Evolutionary conservation across 2,329 filamentous ascomycete species (phyloP).

Genomic region (Dissoconium aciculare): DNA sequence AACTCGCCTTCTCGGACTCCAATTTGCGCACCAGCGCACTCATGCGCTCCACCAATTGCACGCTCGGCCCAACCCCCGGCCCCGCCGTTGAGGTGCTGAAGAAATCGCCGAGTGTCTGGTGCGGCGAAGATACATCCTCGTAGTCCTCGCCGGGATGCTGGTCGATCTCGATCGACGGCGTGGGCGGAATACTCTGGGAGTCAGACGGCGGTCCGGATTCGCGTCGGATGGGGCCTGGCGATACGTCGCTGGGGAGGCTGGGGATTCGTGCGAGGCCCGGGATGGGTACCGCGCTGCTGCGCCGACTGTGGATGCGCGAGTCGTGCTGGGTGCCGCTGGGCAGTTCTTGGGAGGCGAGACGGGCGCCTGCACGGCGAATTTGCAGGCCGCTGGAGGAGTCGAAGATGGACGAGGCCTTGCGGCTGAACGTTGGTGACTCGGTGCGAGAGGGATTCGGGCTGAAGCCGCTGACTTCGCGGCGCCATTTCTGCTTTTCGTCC

Average conservation of each 20-base stretch:
- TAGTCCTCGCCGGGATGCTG: constrained; percentile 37
- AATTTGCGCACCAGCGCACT: constrained; percentile 80
- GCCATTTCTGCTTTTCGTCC: constrained; percentile 49
- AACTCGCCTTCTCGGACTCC: constrained; percentile 79
- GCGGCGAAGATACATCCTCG: constrained; percentile 45
- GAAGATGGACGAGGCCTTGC: constrained; percentile 25
- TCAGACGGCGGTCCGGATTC: constrained; percentile 31
- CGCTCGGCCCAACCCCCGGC: constrained; percentile 59
- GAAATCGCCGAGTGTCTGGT: constrained; percentile 48
- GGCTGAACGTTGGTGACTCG: constrained; percentile 25
- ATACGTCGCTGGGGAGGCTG: constrained; percentile 12
- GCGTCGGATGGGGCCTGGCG: constrained; percentile 27
- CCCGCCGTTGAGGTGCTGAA: constrained; percentile 55
- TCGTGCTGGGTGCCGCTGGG: constrained; percentile 12
- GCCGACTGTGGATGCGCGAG: constrained; percentile 22
- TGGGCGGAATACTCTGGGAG: constrained; percentile 22
- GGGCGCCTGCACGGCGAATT: constrained; percentile 17
- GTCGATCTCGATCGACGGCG: constrained; percentile 35
- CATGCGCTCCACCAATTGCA: constrained; percentile 93
- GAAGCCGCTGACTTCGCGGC: constrained; percentile 25
- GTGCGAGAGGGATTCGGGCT: constrained; percentile 21
- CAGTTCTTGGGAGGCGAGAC: constrained; percentile 18
- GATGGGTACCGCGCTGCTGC: constrained; percentile 16
- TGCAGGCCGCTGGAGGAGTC: constrained; percentile 21
- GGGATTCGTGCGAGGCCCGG: constrained; percentile 9